A percentile compares a stretch with the other conserved stretches of the same genome.
phyloP scores from a whole-genome alignment of 345 rosid species.

The Brassica nigra region DNA sequence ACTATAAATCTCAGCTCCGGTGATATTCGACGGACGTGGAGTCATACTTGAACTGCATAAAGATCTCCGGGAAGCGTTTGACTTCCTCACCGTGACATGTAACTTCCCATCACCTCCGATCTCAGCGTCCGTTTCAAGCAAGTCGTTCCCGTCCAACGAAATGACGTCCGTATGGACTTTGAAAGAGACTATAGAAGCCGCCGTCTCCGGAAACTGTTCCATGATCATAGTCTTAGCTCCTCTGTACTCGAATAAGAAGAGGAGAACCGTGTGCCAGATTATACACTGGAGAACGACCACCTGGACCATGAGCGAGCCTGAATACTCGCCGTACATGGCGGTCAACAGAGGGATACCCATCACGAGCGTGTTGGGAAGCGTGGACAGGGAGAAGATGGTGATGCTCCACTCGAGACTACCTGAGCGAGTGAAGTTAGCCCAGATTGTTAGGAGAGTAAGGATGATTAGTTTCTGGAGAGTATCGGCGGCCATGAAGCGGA shows the following conservation, averaged over 20 bases:
- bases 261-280: conserved; percentile 90
- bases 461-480: conserved; percentile 81
- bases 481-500: conserved; percentile 88
- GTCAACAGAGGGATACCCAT: conserved; percentile 92
- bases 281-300: conserved; percentile 91
- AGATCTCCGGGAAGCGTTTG: conserved; percentile 76
- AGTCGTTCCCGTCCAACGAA: conserved; percentile 76
- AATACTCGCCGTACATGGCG: conserved; percentile 80
- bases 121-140: conserved; percentile 80
- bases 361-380: conserved; percentile 89
- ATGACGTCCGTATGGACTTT: conserved; percentile 86
- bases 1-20: conserved; percentile 89
- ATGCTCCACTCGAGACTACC: conserved; percentile 92
- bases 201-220: conserved; percentile 95
- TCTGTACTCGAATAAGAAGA: conserved; percentile 85
- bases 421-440: conserved; percentile 62
- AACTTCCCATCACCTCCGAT: conserved; percentile 87
- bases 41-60: conserved; percentile 53
- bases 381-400: conserved; percentile 82
- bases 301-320: conserved; percentile 89
- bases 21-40: conserved; percentile 82
- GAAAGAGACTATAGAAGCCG: conserved; percentile 81
- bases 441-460: conserved; percentile 54
- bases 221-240: conserved; percentile 83
- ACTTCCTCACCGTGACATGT: conserved; percentile 82